phyloP scores from a whole-genome alignment of 768 basidiomycete genomes.

The Leucosporidium yakuticum region DNA sequence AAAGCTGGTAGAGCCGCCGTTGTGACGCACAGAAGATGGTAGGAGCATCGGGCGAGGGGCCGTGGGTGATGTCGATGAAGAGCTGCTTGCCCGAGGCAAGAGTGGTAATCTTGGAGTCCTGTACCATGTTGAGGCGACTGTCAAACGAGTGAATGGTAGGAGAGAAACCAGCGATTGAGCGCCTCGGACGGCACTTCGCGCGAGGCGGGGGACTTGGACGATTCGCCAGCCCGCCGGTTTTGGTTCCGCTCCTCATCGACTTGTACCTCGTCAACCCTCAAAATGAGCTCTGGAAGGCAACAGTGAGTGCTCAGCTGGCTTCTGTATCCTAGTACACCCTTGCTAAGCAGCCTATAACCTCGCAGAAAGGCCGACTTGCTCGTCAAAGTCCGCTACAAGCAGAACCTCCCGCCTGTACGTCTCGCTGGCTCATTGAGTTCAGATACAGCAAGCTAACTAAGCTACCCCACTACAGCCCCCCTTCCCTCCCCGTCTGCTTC shows the following conservation, averaged over 20 bases:
- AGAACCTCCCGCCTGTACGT: constrained; percentile 69
- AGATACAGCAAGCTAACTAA: background rate
- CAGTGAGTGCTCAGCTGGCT: no score
- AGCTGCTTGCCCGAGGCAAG: constrained; percentile 17
- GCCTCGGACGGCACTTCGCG: no score
- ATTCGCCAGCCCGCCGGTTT: no score
- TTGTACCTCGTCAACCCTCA: no score
- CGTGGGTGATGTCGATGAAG: constrained; percentile 12
- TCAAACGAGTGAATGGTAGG: no score
- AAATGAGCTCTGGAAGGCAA: no score
- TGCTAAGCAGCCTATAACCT: no score
- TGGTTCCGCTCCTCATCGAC: no score
- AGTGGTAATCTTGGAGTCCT: constrained; percentile 2
- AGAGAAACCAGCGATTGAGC: no score
- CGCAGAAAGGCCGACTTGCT: constrained; percentile 71
- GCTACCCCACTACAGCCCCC: constrained; percentile 52
- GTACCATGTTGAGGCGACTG: background rate
- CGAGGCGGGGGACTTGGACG: no score
- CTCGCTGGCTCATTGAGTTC: background rate
- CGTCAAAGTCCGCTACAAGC: constrained; percentile 85
- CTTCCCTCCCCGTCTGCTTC: constrained; percentile 90
- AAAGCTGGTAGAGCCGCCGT: no score
- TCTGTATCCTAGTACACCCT: no score
- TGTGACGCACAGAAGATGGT: constrained; percentile 11
- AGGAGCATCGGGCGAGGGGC: background rate